phyloP scores from a whole-genome alignment of 1,139 yeast species.

The Zygosaccharomyces sapae region DNA sequence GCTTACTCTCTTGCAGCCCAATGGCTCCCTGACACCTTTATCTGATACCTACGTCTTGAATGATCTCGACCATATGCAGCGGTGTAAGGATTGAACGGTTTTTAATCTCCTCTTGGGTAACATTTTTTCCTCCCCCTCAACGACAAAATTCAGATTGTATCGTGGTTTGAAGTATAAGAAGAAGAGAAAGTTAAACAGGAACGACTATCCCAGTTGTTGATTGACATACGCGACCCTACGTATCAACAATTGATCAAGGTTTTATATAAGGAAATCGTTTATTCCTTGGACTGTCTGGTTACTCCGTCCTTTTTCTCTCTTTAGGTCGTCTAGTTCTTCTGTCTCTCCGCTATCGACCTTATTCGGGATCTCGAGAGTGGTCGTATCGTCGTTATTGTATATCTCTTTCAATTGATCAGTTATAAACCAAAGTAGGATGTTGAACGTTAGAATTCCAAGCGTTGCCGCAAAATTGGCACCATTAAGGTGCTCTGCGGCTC shows the following conservation, averaged over 20 bases:
- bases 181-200: background rate
- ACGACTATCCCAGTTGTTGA: too few relatives aligned
- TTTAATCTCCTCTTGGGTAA: slow-evolving; percentile 13
- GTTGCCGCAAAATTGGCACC: slow-evolving; percentile 10
- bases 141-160: slow-evolving; percentile 5
- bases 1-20: too few relatives aligned
- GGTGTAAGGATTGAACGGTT: slow-evolving; percentile 9
- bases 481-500: slow-evolving; percentile 14
- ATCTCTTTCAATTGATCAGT: too few relatives aligned
- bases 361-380: background rate
- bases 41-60: background rate
- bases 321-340: too few relatives aligned
- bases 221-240: background rate
- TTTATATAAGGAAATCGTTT: background rate
- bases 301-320: too few relatives aligned
- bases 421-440: background rate
- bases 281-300: background rate
- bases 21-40: too few relatives aligned
- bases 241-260: background rate
- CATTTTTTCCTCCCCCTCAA: slow-evolving; percentile 12
- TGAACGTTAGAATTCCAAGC: slow-evolving; percentile 13
- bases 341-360: background rate
- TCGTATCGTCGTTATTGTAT: background rate
- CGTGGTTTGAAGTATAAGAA: slow-evolving; percentile 5
- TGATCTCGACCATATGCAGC: background rate